Conservation (phyloP, 768 basidiomycete species). For the Cubamyces lactineus region DNA sequence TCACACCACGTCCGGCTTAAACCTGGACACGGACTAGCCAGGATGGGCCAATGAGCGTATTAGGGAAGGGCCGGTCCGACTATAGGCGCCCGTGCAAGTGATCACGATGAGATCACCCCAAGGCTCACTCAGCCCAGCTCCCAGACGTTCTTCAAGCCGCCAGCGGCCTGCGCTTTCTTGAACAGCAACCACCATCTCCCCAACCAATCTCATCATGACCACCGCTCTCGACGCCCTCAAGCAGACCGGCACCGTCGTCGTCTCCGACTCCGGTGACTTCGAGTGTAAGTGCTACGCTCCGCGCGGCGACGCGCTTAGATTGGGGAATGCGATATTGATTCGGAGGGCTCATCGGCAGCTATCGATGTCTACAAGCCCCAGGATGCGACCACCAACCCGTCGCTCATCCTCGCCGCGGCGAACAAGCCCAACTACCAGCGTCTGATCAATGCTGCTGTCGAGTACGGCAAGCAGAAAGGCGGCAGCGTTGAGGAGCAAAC, state of each 20-base stretch:
- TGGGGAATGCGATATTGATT: conserved; percentile 18
- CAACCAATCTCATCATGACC: conserved; percentile 52
- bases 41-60: conserved; percentile 4
- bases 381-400: conserved; percentile 99
- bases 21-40: neutral
- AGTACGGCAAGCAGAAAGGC: conserved; percentile 80
- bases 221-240: conserved; percentile 86
- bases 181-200: conserved; percentile 15
- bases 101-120: conserved; percentile 22
- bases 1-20: conserved; percentile 11
- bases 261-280: conserved; percentile 97
- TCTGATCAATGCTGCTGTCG: conserved; percentile 76
- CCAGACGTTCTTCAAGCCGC: conserved; percentile 4
- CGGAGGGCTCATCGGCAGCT: conserved; percentile 48
- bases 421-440: conserved; percentile 85
- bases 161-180: conserved; percentile 1
- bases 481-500: conserved; percentile 74
- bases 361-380: conserved; percentile 96
- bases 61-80: conserved; percentile 2
- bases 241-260: conserved; percentile 92
- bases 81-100: conserved; percentile 7
- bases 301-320: conserved; percentile 14
- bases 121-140: conserved; percentile 14
- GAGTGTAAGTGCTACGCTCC: conserved; percentile 53
- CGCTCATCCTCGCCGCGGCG: conserved; percentile 90